Percentiles rank a stretch among this genome's conserved stretches.
phyloP scores from a whole-genome alignment of 345 rosid genomes.

The Moricandia moricandioides region DNA sequence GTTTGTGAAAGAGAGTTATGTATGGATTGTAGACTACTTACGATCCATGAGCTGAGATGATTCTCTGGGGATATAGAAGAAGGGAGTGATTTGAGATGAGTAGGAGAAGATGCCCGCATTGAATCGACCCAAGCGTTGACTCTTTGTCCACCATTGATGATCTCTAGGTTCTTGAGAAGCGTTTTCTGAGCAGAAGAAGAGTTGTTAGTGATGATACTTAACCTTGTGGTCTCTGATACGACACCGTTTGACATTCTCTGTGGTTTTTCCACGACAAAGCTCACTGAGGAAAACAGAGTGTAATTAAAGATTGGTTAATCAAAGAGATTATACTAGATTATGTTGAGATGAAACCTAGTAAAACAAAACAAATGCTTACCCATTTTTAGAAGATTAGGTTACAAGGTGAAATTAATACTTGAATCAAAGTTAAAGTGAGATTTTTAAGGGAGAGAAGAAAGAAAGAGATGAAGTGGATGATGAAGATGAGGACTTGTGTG shows the following conservation, averaged over 20 bases:
- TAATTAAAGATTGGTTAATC: background rate
- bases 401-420: background rate
- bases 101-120: slow-evolving; percentile 92
- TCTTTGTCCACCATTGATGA: slow-evolving; percentile 56
- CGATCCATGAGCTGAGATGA: slow-evolving; percentile 57
- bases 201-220: slow-evolving; percentile 40
- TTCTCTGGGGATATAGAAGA: slow-evolving; percentile 43
- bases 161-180: slow-evolving; percentile 54
- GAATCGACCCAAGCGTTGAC: slow-evolving; percentile 78
- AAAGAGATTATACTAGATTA: background rate
- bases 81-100: slow-evolving; percentile 54
- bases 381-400: slow-evolving; percentile 11
- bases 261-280: slow-evolving; percentile 33
- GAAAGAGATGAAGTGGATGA: slow-evolving; percentile 2
- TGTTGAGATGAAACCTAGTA: background rate
- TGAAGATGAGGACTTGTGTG: slow-evolving; percentile 4
- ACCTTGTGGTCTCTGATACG: slow-evolving; percentile 44
- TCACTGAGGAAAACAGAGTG: slow-evolving; percentile 28
- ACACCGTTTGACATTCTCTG: slow-evolving; percentile 51
- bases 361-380: slow-evolving; percentile 10
- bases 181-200: slow-evolving; percentile 45
- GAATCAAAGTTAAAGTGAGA: background rate
- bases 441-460: background rate
- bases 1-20: slow-evolving; percentile 10
- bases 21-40: slow-evolving; percentile 37